phyloP scores from a whole-genome alignment of 805 yeast species.

The Ogataea neopini region DNA sequence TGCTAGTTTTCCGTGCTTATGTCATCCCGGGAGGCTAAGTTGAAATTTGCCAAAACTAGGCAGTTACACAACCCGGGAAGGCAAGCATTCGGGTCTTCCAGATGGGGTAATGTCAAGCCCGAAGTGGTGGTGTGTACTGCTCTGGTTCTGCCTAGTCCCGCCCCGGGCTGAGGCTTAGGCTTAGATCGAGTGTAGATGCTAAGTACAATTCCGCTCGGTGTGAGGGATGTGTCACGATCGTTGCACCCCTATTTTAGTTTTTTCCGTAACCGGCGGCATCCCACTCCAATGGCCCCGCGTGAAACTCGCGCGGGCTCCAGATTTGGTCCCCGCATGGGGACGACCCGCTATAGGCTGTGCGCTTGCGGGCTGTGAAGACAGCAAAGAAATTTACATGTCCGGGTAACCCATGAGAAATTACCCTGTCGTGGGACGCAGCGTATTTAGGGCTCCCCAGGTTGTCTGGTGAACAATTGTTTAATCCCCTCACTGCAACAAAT shows the following conservation, averaged over 20 bases:
- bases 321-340: too few species aligned
- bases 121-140: too few species aligned
- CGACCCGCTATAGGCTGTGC: too few species aligned
- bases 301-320: too few species aligned
- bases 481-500: neutral
- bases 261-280: neutral
- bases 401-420: neutral
- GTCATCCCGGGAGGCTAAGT: neutral
- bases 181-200: too few species aligned
- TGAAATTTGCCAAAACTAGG: neutral
- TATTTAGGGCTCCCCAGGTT: neutral
- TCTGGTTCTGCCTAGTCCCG: too few species aligned
- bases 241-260: neutral
- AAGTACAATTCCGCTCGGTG: too few species aligned
- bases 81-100: too few species aligned
- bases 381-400: neutral
- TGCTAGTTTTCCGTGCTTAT: neutral
- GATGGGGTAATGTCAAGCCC: too few species aligned
- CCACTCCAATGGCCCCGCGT: neutral
- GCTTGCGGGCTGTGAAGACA: too few species aligned
- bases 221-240: neutral
- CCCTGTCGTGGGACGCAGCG: neutral
- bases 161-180: too few species aligned
- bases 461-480: neutral
- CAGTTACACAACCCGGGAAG: neutral